Percentiles rank a stretch among this genome's conserved stretches.
phyloP scores from a whole-genome alignment of 352 stramenopile genomes.

The Halophytophthora polymorphica region DNA sequence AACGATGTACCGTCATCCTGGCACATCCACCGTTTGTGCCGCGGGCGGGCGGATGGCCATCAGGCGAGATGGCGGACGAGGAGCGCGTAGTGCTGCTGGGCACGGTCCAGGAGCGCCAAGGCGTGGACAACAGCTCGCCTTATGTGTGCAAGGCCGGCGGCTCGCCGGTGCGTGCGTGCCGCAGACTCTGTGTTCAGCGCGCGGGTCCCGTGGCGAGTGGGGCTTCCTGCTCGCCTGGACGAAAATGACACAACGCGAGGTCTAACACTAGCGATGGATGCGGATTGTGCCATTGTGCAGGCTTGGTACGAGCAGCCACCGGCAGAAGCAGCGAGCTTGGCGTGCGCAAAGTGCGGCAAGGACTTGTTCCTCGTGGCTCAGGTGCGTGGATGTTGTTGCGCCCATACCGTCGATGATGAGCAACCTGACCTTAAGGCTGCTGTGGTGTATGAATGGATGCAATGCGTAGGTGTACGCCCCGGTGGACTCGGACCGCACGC shows the following conservation, averaged over 20 bases:
- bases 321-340: conserved; percentile 33
- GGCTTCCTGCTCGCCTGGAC: not conserved
- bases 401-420: not conserved
- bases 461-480: conserved; percentile 69
- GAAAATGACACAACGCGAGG: not conserved
- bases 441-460: not conserved
- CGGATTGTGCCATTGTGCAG: conserved; percentile 14
- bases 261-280: not conserved
- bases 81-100: conserved; percentile 64
- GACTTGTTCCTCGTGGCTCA: conserved; percentile 66
- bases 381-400: conserved; percentile 15
- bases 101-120: conserved; percentile 61
- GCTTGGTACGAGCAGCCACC: conserved; percentile 55
- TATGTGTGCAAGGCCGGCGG: conserved; percentile 79
- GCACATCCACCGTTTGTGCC: too few species aligned
- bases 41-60: too few species aligned
- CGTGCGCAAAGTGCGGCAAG: conserved; percentile 57
- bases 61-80: conserved; percentile 40
- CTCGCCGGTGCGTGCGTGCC: conserved; percentile 44
- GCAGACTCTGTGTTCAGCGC: too few species aligned
- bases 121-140: conserved; percentile 59
- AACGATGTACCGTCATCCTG: too few species aligned
- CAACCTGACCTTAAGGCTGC: not conserved
- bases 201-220: too few species aligned
- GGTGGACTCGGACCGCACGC: conserved; percentile 62